Conservation (phyloP, 352 stramenopile genomes). For the Nothophytophthora sp. region DNA sequence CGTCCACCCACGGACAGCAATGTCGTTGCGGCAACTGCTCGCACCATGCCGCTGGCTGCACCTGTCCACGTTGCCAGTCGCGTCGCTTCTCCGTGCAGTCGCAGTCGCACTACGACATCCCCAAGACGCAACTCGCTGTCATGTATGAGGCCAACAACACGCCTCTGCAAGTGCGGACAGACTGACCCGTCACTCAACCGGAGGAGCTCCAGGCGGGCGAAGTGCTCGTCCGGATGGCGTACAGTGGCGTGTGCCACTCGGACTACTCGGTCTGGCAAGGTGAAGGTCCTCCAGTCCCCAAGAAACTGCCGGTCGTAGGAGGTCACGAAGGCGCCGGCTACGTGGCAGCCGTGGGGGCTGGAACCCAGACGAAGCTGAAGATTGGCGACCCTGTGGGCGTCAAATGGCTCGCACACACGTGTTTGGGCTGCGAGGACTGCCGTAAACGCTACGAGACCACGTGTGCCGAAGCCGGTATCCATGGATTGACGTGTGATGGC, state of each 20-base stretch:
- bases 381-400: conserved; percentile 53
- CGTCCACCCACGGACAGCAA: conserved; percentile 12
- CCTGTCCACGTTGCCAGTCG: conserved; percentile 12
- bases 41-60: conserved; percentile 17
- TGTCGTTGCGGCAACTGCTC: conserved; percentile 36
- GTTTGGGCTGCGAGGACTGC: conserved; percentile 52
- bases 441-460: conserved; percentile 52
- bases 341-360: conserved; percentile 44
- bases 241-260: conserved; percentile 53
- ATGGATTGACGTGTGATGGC: conserved; percentile 37
- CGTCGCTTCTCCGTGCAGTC: conserved; percentile 36
- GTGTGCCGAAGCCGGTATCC: conserved; percentile 28
- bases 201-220: conserved; percentile 44
- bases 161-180: conserved; percentile 42
- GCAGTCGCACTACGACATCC: conserved; percentile 44
- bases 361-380: conserved; percentile 47
- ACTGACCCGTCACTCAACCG: conserved; percentile 50
- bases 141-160: conserved; percentile 50
- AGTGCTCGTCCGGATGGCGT: conserved; percentile 52
- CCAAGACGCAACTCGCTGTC: conserved; percentile 48
- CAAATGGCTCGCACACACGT: conserved; percentile 55
- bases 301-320: conserved; percentile 47
- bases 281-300: conserved; percentile 28
- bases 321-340: conserved; percentile 63
- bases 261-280: conserved; percentile 49